Evolutionary conservation across 2,329 filamentous ascomycete genomes (phyloP), one percentile per base, ranked within the genome.

Genomic region (Verticillium albo-atrum): DNA sequence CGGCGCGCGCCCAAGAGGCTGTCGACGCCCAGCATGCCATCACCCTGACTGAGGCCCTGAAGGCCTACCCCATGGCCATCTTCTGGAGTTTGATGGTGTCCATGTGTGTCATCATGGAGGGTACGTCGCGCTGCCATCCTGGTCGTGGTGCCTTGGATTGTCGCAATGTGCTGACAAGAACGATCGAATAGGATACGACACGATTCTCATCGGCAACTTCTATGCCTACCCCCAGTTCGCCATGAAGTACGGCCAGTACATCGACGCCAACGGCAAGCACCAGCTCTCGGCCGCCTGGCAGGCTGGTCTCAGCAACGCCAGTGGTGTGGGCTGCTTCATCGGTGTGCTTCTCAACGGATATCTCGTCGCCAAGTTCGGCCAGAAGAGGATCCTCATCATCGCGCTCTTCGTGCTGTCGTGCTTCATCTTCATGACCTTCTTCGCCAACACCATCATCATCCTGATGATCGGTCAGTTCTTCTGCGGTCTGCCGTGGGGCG

Each of bases 201-300:
- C 61, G 4, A 64, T 62, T 35, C 61, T 65, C 27, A 65, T 71
- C 6, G 58, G 61, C 26, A 68, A 66, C 58, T 68, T 68, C 59
- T 68, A 64, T 54, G 66, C 65, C 10, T 69, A 68, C 57, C 69
- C 69, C 10, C 57, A 66, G n/a, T 73, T 72, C 58, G 56, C 62
- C 6, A 62, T 64, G 30, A 68, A 64, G 34, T 72, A 67, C 28
- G 68, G 68, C 23, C 62, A 66, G 54, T 64, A 61, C 25, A 55
- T 67, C 17, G 67, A 66, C 34, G 54, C 51, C 3, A 14, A 61
- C 27, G 65, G 65, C 14, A 60, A 63, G 25, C 64, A 66, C 53
- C 66, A 79, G 61, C 68, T 82, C 35, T 69, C 74, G 1, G 73
- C 76, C 0, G 63, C 72, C 5, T 82, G 79, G 79, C 77, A 81